A percentile compares a stretch with the other conserved stretches of the same genome.
Conservation (phyloP, 148 eudicot genomes). For the Drosera capensis region DNA sequence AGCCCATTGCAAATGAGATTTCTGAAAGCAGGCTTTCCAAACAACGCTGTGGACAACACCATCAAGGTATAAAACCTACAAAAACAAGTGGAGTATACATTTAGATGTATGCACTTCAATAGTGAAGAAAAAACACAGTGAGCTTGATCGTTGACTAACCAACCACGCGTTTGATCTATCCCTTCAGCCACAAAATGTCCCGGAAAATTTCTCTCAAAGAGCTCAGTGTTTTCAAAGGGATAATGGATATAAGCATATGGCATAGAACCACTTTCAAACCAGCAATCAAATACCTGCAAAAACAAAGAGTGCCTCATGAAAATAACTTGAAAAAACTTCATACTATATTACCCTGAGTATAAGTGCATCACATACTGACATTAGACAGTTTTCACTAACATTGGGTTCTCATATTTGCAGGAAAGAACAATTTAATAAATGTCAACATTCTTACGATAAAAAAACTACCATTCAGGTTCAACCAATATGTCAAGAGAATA, state of each 20-base stretch:
- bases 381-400: no score
- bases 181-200: constrained; percentile 99
- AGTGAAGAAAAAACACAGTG: not conserved
- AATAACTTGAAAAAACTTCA: no score
- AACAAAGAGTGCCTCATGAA: not conserved
- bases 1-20: constrained; percentile 99
- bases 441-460: no score
- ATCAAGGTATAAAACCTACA: constrained; percentile 91
- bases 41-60: constrained; percentile 96
- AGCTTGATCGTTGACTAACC: constrained; percentile 29
- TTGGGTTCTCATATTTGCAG: no score
- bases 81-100: not conserved
- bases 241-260: constrained; percentile 96
- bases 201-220: constrained; percentile 77
- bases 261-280: constrained; percentile 99
- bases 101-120: constrained; percentile 1
- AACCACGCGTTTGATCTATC: constrained; percentile 94
- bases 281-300: constrained; percentile 89
- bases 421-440: no score
- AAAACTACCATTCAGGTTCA: no score
- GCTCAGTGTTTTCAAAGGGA: constrained; percentile 84
- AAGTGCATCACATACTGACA: no score
- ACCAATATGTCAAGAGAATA: no score
- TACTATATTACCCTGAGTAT: no score
- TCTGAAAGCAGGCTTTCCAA: constrained; percentile 82